Percentiles rank a stretch among this genome's conserved stretches.
Conservation (phyloP, 768 basidiomycete species). For the Chlorophyllum brunneum region DNA sequence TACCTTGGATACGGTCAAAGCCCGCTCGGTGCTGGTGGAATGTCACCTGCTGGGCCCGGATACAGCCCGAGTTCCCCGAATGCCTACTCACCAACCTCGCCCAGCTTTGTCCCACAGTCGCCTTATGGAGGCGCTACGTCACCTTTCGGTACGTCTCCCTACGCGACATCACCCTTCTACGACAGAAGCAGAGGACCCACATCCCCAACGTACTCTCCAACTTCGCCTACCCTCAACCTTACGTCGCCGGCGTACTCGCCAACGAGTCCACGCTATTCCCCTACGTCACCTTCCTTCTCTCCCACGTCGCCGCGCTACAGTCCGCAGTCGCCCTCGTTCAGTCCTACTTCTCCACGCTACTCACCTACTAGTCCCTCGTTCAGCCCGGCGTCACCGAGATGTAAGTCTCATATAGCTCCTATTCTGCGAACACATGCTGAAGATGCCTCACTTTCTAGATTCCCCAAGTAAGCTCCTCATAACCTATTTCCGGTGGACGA, state of each 20-base stretch:
- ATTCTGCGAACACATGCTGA: constrained; percentile 17
- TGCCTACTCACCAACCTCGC: constrained; percentile 85
- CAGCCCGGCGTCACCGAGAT: constrained; percentile 90
- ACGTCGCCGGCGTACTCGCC: constrained; percentile 85
- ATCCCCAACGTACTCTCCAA: constrained; percentile 86
- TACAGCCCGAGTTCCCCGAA: constrained; percentile 94
- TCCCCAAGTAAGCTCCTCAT: constrained; percentile 65
- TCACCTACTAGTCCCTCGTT: constrained; percentile 90
- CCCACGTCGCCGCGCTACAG: constrained; percentile 83
- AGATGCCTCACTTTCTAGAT: constrained; percentile 37
- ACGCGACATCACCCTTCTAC: constrained; percentile 83
- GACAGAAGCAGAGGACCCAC: constrained; percentile 56
- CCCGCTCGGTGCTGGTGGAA: constrained; percentile 76
- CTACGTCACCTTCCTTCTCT: constrained; percentile 81
- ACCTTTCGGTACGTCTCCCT: constrained; percentile 77
- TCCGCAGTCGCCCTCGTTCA: constrained; percentile 87
- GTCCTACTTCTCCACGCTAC: constrained; percentile 85
- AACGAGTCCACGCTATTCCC: constrained; percentile 83
- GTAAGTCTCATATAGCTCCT: constrained; percentile 40
- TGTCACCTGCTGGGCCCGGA: constrained; percentile 84
- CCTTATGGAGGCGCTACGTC: constrained; percentile 82
- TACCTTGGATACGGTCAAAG: constrained; percentile 80
- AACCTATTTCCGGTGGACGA: constrained; percentile 20
- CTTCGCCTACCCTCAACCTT: constrained; percentile 77
- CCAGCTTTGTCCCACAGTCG: constrained; percentile 78